Evolutionary conservation across 2,329 filamentous ascomycete species (phyloP).

Genomic region (Dactylellina haptotyla): DNA sequence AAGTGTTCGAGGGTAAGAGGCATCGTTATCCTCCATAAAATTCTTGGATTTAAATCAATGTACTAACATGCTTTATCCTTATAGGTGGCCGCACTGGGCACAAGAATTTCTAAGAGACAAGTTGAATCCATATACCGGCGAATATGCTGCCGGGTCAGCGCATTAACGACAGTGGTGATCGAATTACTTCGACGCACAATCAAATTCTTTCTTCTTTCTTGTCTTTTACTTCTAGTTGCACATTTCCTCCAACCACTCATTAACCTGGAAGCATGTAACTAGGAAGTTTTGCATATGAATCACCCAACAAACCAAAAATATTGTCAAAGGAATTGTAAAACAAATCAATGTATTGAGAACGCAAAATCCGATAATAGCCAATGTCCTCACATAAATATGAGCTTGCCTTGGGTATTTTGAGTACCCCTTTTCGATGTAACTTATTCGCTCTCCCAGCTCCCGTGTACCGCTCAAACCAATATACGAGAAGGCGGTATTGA

Average conservation of each 20-base stretch:
- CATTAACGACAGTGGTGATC: no score
- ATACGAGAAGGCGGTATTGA: conserved; percentile 4
- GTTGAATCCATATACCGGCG: conserved; percentile 11
- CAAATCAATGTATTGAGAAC: conserved; percentile 12
- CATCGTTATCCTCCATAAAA: neutral
- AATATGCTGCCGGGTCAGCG: neutral
- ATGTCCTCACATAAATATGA: neutral
- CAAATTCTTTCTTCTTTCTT: no score
- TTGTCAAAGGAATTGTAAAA: conserved; percentile 20
- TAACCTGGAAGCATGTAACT: conserved; percentile 18
- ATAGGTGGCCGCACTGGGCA: conserved; percentile 18
- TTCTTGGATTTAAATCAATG: neutral
- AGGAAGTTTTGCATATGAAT: conserved; percentile 16
- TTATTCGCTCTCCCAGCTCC: conserved; percentile 13
- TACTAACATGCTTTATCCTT: conserved; percentile 8
- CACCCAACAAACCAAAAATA: conserved; percentile 12
- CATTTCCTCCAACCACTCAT: no score
- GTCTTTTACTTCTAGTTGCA: no score
- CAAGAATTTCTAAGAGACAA: conserved; percentile 12
- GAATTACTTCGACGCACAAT: no score
- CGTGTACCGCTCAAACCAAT: neutral
- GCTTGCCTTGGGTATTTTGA: conserved; percentile 4
- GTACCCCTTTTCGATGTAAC: conserved; percentile 7
- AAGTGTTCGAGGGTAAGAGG: conserved; percentile 3
- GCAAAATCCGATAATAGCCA: conserved; percentile 25